Evolutionary conservation across 805 yeast species (phyloP).

Genomic region (Spathaspora hagerdaliae): DNA sequence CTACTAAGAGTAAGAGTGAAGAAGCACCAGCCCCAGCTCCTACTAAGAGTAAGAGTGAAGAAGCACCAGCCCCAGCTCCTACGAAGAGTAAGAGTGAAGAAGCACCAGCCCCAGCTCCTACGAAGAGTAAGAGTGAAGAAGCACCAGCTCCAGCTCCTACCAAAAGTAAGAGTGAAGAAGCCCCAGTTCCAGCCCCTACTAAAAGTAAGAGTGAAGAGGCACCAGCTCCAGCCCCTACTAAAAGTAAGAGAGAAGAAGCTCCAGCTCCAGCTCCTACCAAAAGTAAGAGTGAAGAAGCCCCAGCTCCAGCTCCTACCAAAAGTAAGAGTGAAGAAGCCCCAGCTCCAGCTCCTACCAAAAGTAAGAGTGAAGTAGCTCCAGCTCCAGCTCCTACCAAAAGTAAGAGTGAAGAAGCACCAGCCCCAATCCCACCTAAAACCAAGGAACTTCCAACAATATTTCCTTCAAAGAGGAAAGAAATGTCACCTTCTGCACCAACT

Average conservation of each 20-base stretch:
- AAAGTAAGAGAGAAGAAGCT: not conserved
- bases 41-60: not conserved
- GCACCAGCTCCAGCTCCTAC: not conserved
- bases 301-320: not conserved
- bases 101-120: not conserved
- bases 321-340: not conserved
- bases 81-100: not conserved
- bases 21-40: not conserved
- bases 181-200: not conserved
- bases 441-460: not conserved
- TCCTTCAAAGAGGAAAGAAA: not conserved
- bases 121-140: too few relatives aligned
- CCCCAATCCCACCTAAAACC: not conserved
- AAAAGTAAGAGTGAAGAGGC: too few relatives aligned
- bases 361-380: too few relatives aligned
- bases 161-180: not conserved
- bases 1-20: not conserved
- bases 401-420: not conserved
- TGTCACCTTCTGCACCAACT: too few relatives aligned
- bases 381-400: not conserved
- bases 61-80: not conserved
- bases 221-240: not conserved
- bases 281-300: not conserved
- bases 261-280: not conserved
- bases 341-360: not conserved